Evolutionary conservation across 495 filamentous ascomycete genomes (phyloP), one percentile per base, ranked within the genome.

Genomic region (Tetracladium setigerum): DNA sequence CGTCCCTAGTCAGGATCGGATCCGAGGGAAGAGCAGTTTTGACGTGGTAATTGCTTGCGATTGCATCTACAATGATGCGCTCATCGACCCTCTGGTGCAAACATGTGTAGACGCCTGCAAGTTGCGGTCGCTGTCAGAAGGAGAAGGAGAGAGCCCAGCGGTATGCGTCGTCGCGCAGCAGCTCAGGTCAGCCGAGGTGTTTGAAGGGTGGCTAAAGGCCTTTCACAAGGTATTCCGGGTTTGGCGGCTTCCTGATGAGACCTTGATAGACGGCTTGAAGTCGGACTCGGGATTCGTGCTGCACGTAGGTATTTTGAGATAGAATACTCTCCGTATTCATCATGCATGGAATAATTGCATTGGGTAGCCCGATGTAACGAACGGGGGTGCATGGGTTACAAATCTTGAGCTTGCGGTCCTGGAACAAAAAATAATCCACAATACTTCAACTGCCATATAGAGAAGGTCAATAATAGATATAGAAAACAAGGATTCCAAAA

Each of bases 61-160:
- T 59, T 94, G 87, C 56, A 83, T 95, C 61, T 95, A 92, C 67
- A 89, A 91, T 61, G 87, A 95, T 53, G 73, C 82, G 5, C 75
- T 98, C 3, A 79, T 96, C 13, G 68, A 78, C 30, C 87, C 89
- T 1, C 78, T 96, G 15, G 84, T 95, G n/a, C 70, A 81, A 41
- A 85, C 88, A 0, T 96, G 89, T 65, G 77, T 73, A n/a, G 85
- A 91, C 47, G 69, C 79, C 19, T 95, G 90, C 65, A 62, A 66
- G 15, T 61, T 91, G 2, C 63, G 79, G 15, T 49, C 52, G 22
- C 32, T 46, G 1, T 15, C 48, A 1, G 22, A 40, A 1, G 38
- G 59, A 0, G 45, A 55, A 8, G 17, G 16, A 4, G 41, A 35
- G 41, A 64, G 50, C 8, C 77, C 77, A 11, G 81, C 83, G 8